Evolutionary conservation across 1,284 basidiomycete species (phyloP).

Genomic region (Trichosporon sp.): DNA sequence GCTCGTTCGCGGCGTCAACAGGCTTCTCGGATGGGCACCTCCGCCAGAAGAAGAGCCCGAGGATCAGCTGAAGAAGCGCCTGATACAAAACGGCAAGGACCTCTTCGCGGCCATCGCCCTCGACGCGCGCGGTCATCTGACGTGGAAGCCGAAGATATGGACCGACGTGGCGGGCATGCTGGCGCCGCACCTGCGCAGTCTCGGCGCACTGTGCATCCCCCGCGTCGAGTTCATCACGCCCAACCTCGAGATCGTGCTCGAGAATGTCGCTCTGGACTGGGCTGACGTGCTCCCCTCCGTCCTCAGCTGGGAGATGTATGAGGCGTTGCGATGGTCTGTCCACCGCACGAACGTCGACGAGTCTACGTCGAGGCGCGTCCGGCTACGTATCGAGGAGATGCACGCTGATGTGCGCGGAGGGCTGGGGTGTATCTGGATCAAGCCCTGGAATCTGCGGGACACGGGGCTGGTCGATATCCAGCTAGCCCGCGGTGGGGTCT

Average conservation of each 20-base stretch:
- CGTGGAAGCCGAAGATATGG: constrained; percentile 11
- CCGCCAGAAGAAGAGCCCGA: not conserved
- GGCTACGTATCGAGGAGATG: not conserved
- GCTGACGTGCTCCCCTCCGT: constrained; percentile 13
- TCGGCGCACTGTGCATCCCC: constrained; percentile 11
- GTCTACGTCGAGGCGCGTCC: not conserved
- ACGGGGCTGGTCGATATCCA: constrained; percentile 9
- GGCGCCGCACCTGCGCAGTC: not conserved
- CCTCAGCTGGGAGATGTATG: constrained; percentile 1
- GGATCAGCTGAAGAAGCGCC: constrained; percentile 6
- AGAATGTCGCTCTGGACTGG: constrained; percentile 11
- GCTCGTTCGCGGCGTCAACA: not conserved
- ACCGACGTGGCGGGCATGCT: not conserved
- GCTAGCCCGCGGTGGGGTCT: constrained; percentile 5
- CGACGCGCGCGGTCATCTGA: not conserved
- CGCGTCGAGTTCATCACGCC: constrained; percentile 10
- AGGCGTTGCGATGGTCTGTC: not conserved
- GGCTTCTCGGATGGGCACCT: not conserved
- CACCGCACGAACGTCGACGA: not conserved
- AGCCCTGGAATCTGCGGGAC: constrained; percentile 5
- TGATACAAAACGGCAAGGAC: not conserved
- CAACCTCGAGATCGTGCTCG: constrained; percentile 11
- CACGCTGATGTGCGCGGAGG: constrained; percentile 10
- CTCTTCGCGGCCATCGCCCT: not conserved
- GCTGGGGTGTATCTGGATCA: not conserved